Base-by-base conservation (phyloP, 805 yeast species). In the Candida pseudoglaebosa region DNA sequence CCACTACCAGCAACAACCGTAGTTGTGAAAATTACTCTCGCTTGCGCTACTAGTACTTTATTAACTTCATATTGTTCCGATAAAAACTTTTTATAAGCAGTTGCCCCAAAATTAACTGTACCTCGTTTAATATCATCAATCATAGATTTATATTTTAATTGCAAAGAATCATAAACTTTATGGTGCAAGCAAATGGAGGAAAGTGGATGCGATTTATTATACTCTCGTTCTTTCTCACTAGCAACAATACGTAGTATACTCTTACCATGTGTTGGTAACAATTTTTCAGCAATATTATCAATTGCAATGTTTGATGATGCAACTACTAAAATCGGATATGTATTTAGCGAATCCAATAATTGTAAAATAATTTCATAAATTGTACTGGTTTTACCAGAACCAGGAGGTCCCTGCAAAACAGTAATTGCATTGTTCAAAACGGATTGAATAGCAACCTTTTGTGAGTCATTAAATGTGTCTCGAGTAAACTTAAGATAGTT, bases 231-330 rank as follows among this genome's bases (percentile, higher is more conserved):
- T 49, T 81, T 82, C 32, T 77, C 74, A 38, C 59, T 63, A 0
- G 87, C 73, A 2, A 77, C 73, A 42, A 82, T 77, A 59, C 88
- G 67, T 36, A 81, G 55, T 10, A 80, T 71, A 15, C 74, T 70
- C 32, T 69, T 69, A 4, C 70, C 71, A 44, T 76, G 76, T 21
- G 70, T 66, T 8, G 61, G 61, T 51, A 80, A 54, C 41, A 82
- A 61, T 51, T 82, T 81, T 46, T 82, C 88, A 1, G 88, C 88
- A 56, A 82, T 80, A 46, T 82, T 82, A 54, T 82, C 88, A 49
- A 82, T 80, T 2, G 89, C 89, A 50, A 82, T 77, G 49, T 82
- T 82, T 1, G 87, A 80, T 2, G 87, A 84, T 1, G 90, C 88
- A 36, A 80, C 86, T 39, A 82, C 86, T 40, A 82, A 61, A 30